Percentiles rank a stretch among this genome's conserved stretches.
Evolutionary conservation across 768 basidiomycete genomes (phyloP).

Genomic region (Tubosaeta sp.): DNA sequence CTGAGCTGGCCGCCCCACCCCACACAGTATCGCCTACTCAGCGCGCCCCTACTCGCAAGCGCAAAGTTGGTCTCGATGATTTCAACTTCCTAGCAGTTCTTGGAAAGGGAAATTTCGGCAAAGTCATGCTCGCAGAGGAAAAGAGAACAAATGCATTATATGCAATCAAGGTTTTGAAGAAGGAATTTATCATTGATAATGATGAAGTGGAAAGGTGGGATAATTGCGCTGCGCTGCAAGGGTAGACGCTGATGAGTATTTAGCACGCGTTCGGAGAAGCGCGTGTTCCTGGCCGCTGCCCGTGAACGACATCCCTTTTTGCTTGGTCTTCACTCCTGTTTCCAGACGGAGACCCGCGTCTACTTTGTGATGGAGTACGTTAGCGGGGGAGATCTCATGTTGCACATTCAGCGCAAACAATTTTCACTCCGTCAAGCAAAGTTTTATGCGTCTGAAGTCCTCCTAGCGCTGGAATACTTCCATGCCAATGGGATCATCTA

Average conservation of each 20-base stretch:
- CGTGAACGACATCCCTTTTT: constrained; percentile 96
- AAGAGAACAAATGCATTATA: constrained; percentile 85
- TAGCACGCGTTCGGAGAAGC: constrained; percentile 98
- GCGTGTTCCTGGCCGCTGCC: constrained; percentile 96
- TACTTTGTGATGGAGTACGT: constrained; percentile 99
- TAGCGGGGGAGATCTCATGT: constrained; percentile 97
- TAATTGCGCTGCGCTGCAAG: neutral
- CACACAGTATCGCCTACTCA: constrained; percentile 36
- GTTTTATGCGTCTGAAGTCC: constrained; percentile 96
- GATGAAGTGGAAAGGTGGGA: constrained; percentile 97
- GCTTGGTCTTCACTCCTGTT: constrained; percentile 95
- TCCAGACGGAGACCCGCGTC: constrained; percentile 98
- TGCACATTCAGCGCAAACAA: constrained; percentile 98
- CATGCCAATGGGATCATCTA: constrained; percentile 99
- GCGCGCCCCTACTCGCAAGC: constrained; percentile 49
- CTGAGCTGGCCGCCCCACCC: constrained; percentile 15
- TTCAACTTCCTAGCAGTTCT: constrained; percentile 99
- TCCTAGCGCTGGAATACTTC: constrained; percentile 96
- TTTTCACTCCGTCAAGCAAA: constrained; percentile 98
- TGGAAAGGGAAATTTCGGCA: constrained; percentile 99
- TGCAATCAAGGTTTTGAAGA: constrained; percentile 99
- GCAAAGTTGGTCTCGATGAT: constrained; percentile 94
- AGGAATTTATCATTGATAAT: constrained; percentile 99
- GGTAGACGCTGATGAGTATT: constrained; percentile 1
- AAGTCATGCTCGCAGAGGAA: constrained; percentile 99